These are phyloP conservation scores for Dactylonectria macrodidyma DNA, from an alignment of 2,329 filamentous ascomycete genomes.

Conservation along the genomic window DNA sequence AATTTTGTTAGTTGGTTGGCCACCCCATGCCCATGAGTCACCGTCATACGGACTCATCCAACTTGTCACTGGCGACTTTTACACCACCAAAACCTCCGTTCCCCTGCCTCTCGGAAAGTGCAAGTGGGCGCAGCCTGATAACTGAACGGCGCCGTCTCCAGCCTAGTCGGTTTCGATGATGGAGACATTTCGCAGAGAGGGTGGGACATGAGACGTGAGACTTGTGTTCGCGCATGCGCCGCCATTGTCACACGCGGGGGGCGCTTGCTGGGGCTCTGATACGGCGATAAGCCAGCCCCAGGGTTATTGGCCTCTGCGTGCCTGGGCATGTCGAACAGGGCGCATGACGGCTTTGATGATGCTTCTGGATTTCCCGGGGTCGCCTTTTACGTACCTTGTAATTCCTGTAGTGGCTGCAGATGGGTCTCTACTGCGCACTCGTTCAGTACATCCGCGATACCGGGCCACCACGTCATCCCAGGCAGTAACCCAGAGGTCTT, in stretches of 20 bases:
- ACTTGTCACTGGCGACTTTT: neutral
- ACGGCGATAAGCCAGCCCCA: slow-evolving; percentile 20
- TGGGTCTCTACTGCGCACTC: neutral
- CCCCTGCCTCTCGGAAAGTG: no score
- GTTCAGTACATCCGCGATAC: neutral
- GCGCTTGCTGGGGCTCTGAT: slow-evolving; percentile 7
- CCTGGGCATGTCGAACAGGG: neutral
- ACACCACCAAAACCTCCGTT: no score
- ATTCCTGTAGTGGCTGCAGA: neutral
- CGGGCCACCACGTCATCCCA: neutral
- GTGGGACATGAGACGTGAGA: slow-evolving; percentile 3
- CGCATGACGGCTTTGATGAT: slow-evolving; percentile 4
- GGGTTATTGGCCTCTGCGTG: neutral
- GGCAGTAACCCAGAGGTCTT: neutral
- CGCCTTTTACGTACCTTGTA: neutral
- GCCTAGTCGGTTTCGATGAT: neutral
- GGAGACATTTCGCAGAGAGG: neutral
- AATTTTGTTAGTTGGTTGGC: neutral
- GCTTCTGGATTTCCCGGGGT: neutral
- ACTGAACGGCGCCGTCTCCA: neutral
- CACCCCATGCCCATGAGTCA: neutral
- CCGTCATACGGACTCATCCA: neutral
- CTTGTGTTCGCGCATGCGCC: neutral
- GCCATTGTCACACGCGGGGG: slow-evolving; percentile 18
- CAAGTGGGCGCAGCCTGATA: slow-evolving; percentile 9